phyloP scores from a whole-genome alignment of 192 early-diverging fungal genomes.

The Dissophora ornata region DNA sequence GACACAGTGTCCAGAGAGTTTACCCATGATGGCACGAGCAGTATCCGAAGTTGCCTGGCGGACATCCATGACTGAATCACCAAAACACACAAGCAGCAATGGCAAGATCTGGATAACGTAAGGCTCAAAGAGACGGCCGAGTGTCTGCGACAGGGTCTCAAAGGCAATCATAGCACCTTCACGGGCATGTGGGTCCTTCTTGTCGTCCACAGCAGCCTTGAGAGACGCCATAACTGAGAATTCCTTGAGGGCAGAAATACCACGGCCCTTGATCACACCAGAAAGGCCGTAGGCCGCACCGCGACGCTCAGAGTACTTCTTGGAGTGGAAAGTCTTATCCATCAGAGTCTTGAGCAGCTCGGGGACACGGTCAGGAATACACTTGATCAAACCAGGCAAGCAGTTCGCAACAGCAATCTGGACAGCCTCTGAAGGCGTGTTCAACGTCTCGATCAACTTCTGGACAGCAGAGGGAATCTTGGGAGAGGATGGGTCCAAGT shows the following conservation, averaged over 20 bases:
- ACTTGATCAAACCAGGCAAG: conserved; percentile 90
- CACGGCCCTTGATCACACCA: conserved; percentile 91
- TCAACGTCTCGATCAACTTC: conserved; percentile 88
- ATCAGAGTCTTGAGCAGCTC: conserved; percentile 72
- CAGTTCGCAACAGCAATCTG: conserved; percentile 95
- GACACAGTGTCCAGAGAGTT: conserved; percentile 95
- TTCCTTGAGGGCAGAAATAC: conserved; percentile 88
- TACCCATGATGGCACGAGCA: conserved; percentile 92
- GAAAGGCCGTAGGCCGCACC: conserved; percentile 97
- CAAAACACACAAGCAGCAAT: conserved; percentile 85
- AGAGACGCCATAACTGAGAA: conserved; percentile 83
- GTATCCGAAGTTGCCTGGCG: conserved; percentile 90
- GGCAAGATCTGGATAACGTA: conserved; percentile 96
- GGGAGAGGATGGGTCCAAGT: conserved; percentile 77
- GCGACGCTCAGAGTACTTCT: conserved; percentile 87
- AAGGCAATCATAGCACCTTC: conserved; percentile 96
- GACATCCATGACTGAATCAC: conserved; percentile 85
- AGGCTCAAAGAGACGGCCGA: conserved; percentile 96
- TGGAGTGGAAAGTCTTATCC: conserved; percentile 73
- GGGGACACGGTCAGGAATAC: conserved; percentile 68
- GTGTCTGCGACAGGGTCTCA: conserved; percentile 84
- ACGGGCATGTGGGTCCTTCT: conserved; percentile 75
- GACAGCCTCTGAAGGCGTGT: conserved; percentile 94
- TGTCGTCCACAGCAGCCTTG: conserved; percentile 85
- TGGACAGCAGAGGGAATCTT: conserved; percentile 86